A percentile compares a stretch with the other conserved stretches of the same genome.
Conservation (phyloP, 768 basidiomycete genomes). For the Naganishia randhawae region DNA sequence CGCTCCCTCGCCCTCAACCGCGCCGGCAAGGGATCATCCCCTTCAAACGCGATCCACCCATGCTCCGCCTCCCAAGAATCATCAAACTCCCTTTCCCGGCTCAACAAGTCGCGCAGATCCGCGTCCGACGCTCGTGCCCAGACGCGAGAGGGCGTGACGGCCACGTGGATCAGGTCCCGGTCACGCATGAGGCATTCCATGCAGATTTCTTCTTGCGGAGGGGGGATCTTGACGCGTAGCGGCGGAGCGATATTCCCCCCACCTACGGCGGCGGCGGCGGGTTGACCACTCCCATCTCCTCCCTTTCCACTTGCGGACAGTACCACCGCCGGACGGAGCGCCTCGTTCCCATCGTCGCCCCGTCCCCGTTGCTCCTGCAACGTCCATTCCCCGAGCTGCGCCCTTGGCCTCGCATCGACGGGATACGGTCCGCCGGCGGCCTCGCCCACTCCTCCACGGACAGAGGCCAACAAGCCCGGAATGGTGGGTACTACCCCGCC, state of each 20-base stretch:
- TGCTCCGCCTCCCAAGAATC: constrained; percentile 19
- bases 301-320: not conserved
- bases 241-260: not conserved
- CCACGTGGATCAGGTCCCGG: constrained; percentile 93
- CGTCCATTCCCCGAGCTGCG: not conserved
- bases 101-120: constrained; percentile 68
- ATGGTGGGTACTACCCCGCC: not conserved
- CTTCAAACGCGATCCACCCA: constrained; percentile 25
- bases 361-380: not conserved
- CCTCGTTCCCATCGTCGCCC: not conserved
- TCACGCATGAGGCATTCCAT: constrained; percentile 98
- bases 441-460: not conserved
- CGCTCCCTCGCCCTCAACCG: not conserved
- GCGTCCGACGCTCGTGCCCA: constrained; percentile 91
- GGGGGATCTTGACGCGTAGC: constrained; percentile 26
- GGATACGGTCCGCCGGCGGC: not conserved
- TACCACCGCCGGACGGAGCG: not conserved
- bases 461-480: constrained; percentile 2
- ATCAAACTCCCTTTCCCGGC: constrained; percentile 31
- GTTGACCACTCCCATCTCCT: not conserved
- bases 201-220: constrained; percentile 64
- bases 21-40: too few species aligned
- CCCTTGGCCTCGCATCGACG: not conserved
- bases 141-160: constrained; percentile 75
- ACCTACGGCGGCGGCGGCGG: too few species aligned